Base-by-base conservation (phyloP, 257 asterid genomes). In the Linaria vulgaris region DNA sequence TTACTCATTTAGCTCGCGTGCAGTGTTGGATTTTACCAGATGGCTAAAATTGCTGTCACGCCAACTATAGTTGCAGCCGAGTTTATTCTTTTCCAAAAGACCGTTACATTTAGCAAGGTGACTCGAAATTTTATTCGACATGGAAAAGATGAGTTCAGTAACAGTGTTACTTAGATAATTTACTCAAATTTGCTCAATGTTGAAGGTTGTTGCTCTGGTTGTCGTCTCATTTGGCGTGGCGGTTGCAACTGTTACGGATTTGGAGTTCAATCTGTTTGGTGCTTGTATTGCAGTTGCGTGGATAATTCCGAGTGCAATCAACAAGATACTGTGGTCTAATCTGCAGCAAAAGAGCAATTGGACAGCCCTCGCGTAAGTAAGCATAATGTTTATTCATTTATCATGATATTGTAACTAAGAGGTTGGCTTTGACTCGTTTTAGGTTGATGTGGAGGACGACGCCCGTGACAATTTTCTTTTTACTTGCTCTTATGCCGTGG, bases 361-460 rank as follows among this genome's bases (percentile, higher is more conserved):
- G 97, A 90, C 96, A 5, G 97, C 97, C 44, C 88, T 90, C 0
- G 95, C 96, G 96, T 90, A 77, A 68, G 96, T 73, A 15, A 46
- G n/a, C 13, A 30, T 38, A 45, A 22, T 48, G 57, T 14, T n/a
- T 10, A 41, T 20, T 5, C 9, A 21, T 1, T 15, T 48, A 3
- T 13, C 19, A 14, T 14, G 5, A 44, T 12, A 44, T 44, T n/a
- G 22, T 60, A 41, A 9, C 30, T 24, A 0, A 37, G 15, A 16
- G 12, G 1, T 31, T 25, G 5, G 9, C 19, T 56, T 69, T 23
- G 3, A 6, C 43, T 43, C 14, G n/a, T 6, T 70, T 73, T 64
- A 90, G 97, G 87, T 76, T 90, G 81, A 90, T 90, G 97, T 88
- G 97, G 97, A 85, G 73, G 77, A 90, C 95, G 0, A 88, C 94